Base-by-base conservation (phyloP, 1,284 basidiomycete species). In the Moesziomyces aphidis region DNA sequence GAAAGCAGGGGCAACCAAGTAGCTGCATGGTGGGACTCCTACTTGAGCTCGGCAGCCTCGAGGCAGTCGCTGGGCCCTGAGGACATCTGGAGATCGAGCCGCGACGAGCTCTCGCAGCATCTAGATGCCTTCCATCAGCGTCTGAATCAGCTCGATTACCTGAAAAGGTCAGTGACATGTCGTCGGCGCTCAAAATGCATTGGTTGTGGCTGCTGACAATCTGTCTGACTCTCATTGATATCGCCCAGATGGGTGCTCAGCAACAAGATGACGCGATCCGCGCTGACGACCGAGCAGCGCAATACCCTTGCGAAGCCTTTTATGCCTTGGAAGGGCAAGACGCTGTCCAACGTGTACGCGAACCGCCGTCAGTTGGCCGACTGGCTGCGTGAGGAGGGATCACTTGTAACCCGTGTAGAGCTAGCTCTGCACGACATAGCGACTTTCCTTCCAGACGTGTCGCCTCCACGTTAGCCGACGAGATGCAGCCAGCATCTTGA, bases 251-350 rank as follows among this genome's bases (percentile, higher is more conserved):
- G 59, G 55, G 55, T 51, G 7, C n/a, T 61, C 24, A 23, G 21
- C 17, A 50, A 67, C 15, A 2, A 5, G 2, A 50, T 61, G 19
- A 50, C 59, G 39, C 26, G 8, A 3, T 7, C 7, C 8, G 46
- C 39, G 1, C 52, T 68, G 22, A 67, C 42, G 0, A 9, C 10
- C 7, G 4, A 31, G 11, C 59, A 68, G 48, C 21, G 22, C 3
- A 34, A 5, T 1, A 44, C n/a, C 2, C 48, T 68, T 3, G 5
- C n/a, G 42, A 54, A n/a, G 44, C 55, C 59, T 1, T 68, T 68
- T n/a, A 34, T 43, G 13, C 26, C 9, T 1, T 68, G 65, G n/a
- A 36, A 15, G 24, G 34, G 22, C 7, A 50, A 58, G 1, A 17
- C 24, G 11, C 13, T 15, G 15, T 19, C 15, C 17, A 15, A 19